Evolutionary conservation across 108 stramenopile genomes (phyloP), one percentile per base, ranked within the genome.

Genomic region (Licmophora abbreviata): DNA sequence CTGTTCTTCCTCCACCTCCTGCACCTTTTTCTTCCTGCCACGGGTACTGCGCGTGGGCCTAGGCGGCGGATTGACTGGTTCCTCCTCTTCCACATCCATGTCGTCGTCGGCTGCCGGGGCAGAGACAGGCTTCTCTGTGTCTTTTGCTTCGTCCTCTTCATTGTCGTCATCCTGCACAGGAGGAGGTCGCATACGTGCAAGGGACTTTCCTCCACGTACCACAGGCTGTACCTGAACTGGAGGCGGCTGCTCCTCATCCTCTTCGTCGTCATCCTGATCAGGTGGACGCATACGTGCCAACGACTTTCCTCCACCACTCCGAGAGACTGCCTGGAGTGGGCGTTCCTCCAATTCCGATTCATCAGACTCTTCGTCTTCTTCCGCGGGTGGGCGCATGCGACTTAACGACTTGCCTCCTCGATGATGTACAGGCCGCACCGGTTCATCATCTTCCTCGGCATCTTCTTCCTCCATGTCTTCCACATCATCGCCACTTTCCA

Each of bases 351-450:
- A 64, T 51, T 63, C 62, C 18, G 58, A 56, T 11, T 54, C 54
- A 27, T 37, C 38, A 9, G 41, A 42, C 12, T 57, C 54, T 18
- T 69, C 68, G 17, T 54, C 56, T 23, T 66, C 57, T 4, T 71
- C 58, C 9, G 48, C 51, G 0, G 63, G 58, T 22, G 58, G 41
- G 31, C 51, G 55, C 64, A 72, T 69, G 11, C 67, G 67, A 41
- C 49, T 61, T 30, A 85, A 69, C 21, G 63, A 59, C 49, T 79
- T 84, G 11, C 87, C 82, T 41, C 79, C 74, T 11, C 77, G 70
- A n/a, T 76, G 48, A 18, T 48, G 61, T 33, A 74, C 66, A 3
- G 50, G 55, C 3, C 54, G 62, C 21, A 60, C 61, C 3, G 73
- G 58, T 18, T 66, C 71, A 26, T 71, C 69, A 14, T 78, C 77